Base-by-base conservation (phyloP, 106 monocot species). In the Dendrobium officinale region DNA sequence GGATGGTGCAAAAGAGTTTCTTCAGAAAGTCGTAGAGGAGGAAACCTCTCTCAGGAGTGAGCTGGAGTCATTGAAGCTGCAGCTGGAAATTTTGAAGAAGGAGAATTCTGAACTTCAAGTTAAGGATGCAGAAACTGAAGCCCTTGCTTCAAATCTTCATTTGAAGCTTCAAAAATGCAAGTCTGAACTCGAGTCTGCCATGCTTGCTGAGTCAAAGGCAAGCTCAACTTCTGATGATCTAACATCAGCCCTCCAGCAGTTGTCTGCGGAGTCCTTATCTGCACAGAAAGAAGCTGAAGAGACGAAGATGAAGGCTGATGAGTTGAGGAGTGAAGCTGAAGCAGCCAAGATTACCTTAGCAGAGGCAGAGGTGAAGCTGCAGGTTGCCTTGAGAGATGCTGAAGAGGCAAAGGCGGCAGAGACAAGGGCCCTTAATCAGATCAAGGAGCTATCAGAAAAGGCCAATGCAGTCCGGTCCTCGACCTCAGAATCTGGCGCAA, bases 381-480 rank as follows among this genome's bases (percentile, higher is more conserved):
- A 90, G 58, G 27, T 77, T 43, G 86, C 94, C 27, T 66, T 94
- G 20, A 90, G 82, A 73, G 85, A 92, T 11, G 89, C 91, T 15
- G 94, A 94, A 77, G 88, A 77, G 72, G 92, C 94, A 24, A 94
- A 92, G 79, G 78, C 80, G 6, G 89, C 89, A 17, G 94, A 94
- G 79, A 78, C 86, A 19, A 82, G 67, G 49, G 94, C 92, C 17
- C 84, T 90, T 26, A 80, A 88, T 79, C 85, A 81, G 78, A 88
- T 92, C 75, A 90, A 86, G 72, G 78, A 82, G 40, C 80, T 95
- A 13, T 87, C 95, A 42, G 88, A 89, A 5, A 86, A 82, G 54
- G 76, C 84, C 20, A 79, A 82, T 78, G 84, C 82, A 7, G 87
- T 81, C 26, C 84, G 84, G 11, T 85, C 88, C 4, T 90, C 92